Evolutionary conservation across 257 asterid species (phyloP).

Genomic region (Sherardia arvensis): DNA sequence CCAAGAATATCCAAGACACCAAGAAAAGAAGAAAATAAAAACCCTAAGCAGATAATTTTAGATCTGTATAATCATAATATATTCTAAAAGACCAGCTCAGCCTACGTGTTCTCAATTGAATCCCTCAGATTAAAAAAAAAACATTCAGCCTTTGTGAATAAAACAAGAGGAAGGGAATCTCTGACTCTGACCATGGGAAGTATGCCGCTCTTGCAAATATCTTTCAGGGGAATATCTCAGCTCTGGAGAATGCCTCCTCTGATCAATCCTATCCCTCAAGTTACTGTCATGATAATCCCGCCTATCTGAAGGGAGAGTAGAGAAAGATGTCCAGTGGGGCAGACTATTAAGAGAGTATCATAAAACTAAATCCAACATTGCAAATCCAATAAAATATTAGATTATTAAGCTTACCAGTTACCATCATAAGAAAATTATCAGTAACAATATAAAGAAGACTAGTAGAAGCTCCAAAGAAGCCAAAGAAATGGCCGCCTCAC

Average conservation of each 20-base stretch:
- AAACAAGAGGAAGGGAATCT: conserved; percentile 10
- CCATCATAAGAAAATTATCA: conserved; percentile 49
- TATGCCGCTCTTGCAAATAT: conserved; percentile 39
- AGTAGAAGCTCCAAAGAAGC: conserved; percentile 51
- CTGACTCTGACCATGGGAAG: conserved; percentile 58
- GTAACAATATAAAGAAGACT: conserved; percentile 52
- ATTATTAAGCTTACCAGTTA: conserved; percentile 75
- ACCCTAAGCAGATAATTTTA: not conserved
- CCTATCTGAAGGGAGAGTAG: conserved; percentile 43
- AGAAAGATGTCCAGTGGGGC: conserved; percentile 15
- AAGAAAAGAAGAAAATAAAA: not conserved
- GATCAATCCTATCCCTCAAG: conserved; percentile 71
- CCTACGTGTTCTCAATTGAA: not conserved
- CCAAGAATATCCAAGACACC: conserved; percentile 4
- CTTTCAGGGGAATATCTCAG: conserved; percentile 47
- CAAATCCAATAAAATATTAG: not conserved
- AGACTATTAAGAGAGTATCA: conserved; percentile 7
- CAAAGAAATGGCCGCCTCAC: conserved; percentile 46
- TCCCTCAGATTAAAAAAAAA: not conserved
- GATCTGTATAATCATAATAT: not conserved
- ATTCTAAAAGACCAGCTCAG: not conserved
- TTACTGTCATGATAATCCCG: conserved; percentile 55
- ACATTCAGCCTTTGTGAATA: not conserved
- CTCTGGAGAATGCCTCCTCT: conserved; percentile 61
- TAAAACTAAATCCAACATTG: conserved; percentile 3